Evolutionary conservation across 495 filamentous ascomycete species (phyloP).

Genomic region (Umbilicaria muhlenbergii): DNA sequence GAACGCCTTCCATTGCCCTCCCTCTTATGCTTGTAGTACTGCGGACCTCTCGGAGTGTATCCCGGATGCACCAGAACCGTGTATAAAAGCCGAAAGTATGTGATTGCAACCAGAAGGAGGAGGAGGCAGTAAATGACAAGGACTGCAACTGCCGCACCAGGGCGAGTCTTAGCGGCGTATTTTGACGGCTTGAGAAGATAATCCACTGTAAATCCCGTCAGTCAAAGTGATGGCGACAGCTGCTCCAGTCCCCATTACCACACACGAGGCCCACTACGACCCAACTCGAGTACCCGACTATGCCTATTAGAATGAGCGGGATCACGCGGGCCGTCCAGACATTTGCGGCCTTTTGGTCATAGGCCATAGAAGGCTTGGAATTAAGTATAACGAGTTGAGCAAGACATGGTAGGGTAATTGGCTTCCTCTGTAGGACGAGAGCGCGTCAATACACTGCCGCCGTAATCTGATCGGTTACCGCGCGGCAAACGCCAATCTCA

Average conservation of each 20-base stretch:
- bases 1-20: slow-evolving; percentile 6
- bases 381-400: too few relatives aligned
- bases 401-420: too few relatives aligned
- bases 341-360: slow-evolving; percentile 31
- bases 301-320: slow-evolving; percentile 39
- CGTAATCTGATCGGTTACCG: too few relatives aligned
- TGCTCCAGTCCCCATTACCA: slow-evolving; percentile 14
- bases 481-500: too few relatives aligned
- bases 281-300: slow-evolving; percentile 46
- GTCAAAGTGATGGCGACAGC: neutral
- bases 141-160: slow-evolving; percentile 47
- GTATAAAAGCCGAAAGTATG: slow-evolving; percentile 53
- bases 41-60: slow-evolving; percentile 45
- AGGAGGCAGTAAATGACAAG: slow-evolving; percentile 56
- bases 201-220: slow-evolving; percentile 30
- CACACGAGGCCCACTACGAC: slow-evolving; percentile 41
- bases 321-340: slow-evolving; percentile 38
- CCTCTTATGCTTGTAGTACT: slow-evolving; percentile 15
- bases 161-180: slow-evolving; percentile 22
- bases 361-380: neutral
- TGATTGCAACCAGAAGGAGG: slow-evolving; percentile 43
- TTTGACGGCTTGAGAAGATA: slow-evolving; percentile 42
- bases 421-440: too few relatives aligned
- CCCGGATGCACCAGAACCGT: slow-evolving; percentile 53
- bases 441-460: too few relatives aligned